Conservation (phyloP, 306 rosid species). For the Fragaria iinumae region DNA sequence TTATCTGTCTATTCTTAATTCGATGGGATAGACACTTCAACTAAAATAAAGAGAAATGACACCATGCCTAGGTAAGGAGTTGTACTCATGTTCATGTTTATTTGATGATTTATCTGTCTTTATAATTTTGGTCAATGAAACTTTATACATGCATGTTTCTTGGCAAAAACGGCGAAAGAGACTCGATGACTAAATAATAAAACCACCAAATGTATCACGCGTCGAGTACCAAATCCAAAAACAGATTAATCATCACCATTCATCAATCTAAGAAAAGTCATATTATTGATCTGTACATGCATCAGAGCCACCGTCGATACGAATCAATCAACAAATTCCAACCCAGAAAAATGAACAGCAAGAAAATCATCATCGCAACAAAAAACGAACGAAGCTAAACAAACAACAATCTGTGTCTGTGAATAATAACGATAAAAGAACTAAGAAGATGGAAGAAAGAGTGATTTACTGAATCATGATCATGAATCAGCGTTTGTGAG, state of each 20-base stretch:
- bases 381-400: neutral
- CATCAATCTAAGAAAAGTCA: neutral
- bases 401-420: neutral
- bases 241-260: neutral
- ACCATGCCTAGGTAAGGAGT: too few species aligned
- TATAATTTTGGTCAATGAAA: neutral
- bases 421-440: neutral
- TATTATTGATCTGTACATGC: neutral
- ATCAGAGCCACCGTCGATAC: neutral
- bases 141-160: neutral
- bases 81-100: too few species aligned
- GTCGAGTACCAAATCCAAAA: neutral
- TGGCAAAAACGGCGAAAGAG: neutral
- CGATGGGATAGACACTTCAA: too few species aligned
- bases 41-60: too few species aligned
- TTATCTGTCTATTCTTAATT: too few species aligned
- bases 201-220: neutral
- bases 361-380: neutral
- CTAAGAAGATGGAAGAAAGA: neutral
- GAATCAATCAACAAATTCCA: constrained; percentile 2
- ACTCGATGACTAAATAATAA: neutral
- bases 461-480: too few species aligned
- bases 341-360: neutral
- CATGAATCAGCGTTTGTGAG: constrained; percentile 30
- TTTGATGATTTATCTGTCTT: neutral